Evolutionary conservation across 306 rosid genomes (phyloP).

Genomic region (Inga oerstediana): DNA sequence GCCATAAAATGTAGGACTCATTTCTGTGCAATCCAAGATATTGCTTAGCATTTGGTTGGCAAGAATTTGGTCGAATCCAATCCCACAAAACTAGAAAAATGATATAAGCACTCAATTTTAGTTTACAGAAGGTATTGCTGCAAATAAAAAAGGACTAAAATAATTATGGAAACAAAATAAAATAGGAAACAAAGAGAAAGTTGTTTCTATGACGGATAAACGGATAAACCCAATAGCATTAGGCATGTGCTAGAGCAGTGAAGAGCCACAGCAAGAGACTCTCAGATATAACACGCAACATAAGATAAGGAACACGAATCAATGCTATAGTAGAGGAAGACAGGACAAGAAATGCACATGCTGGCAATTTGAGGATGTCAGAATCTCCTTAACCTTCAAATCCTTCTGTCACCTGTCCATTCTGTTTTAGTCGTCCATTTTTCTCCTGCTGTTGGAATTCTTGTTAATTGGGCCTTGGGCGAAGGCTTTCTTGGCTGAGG

Average conservation of each 20-base stretch:
- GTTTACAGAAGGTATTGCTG: not conserved
- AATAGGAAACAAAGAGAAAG: not conserved
- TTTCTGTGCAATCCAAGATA: not conserved
- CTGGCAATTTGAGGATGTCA: not conserved
- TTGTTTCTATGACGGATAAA: too few species aligned
- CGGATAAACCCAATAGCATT: not conserved
- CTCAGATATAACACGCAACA: not conserved
- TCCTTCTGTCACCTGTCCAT: not conserved
- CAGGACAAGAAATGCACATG: not conserved
- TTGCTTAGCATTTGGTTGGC: not conserved
- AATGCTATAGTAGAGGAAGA: not conserved
- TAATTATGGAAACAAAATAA: not conserved
- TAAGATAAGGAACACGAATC: not conserved
- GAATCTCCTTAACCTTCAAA: not conserved
- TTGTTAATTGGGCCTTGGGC: not conserved
- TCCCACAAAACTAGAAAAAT: not conserved
- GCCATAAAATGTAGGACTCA: not conserved
- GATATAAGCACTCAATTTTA: not conserved
- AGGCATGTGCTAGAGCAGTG: not conserved
- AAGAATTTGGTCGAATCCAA: not conserved
- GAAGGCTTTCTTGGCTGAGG: not conserved
- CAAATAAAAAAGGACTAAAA: not conserved
- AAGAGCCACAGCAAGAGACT: not conserved
- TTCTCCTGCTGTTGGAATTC: not conserved
- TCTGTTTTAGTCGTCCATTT: slow-evolving; percentile 10